A percentile compares a stretch with the other conserved stretches of the same genome.
phyloP scores from a whole-genome alignment of 1,139 yeast genomes.

The Geotrichum fermentans region DNA sequence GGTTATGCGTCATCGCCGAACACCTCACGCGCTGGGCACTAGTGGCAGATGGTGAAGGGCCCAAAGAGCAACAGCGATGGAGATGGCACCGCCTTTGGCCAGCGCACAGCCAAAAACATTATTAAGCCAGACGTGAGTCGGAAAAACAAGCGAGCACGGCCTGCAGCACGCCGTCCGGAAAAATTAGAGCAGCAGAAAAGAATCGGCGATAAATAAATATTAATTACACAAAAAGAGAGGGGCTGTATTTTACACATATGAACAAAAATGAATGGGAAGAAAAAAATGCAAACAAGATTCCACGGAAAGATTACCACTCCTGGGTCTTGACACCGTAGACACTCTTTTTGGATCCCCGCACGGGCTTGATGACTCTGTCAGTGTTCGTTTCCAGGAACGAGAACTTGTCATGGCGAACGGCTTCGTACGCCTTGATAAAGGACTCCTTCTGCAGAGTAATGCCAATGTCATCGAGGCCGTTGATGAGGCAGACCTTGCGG shows the following conservation, averaged over 20 bases:
- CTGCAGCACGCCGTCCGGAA: too few relatives aligned
- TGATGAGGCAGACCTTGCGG: slow-evolving; percentile 89
- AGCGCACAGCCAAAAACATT: too few relatives aligned
- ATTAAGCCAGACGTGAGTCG: too few relatives aligned
- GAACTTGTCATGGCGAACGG: slow-evolving; percentile 65
- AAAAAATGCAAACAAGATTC: neutral
- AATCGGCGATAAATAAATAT: too few relatives aligned
- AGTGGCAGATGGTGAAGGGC: too few relatives aligned
- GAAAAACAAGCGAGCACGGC: too few relatives aligned
- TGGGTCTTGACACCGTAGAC: slow-evolving; percentile 65
- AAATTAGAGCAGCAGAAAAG: too few relatives aligned
- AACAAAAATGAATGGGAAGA: neutral
- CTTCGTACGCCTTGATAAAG: slow-evolving; percentile 68
- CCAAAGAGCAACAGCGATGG: too few relatives aligned
- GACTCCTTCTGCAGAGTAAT: slow-evolving; percentile 87
- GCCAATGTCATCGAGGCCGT: slow-evolving; percentile 96
- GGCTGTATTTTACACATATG: neutral
- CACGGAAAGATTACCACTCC: slow-evolving; percentile 54
- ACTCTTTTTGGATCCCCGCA: slow-evolving; percentile 65
- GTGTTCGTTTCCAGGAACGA: slow-evolving; percentile 91
- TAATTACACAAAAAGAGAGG: neutral
- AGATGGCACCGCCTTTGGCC: too few relatives aligned
- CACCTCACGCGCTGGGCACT: too few relatives aligned
- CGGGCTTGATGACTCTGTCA: slow-evolving; percentile 51
- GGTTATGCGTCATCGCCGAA: too few relatives aligned